Conservation (phyloP, 495 filamentous ascomycete genomes). For the Neurospora cerealis region DNA sequence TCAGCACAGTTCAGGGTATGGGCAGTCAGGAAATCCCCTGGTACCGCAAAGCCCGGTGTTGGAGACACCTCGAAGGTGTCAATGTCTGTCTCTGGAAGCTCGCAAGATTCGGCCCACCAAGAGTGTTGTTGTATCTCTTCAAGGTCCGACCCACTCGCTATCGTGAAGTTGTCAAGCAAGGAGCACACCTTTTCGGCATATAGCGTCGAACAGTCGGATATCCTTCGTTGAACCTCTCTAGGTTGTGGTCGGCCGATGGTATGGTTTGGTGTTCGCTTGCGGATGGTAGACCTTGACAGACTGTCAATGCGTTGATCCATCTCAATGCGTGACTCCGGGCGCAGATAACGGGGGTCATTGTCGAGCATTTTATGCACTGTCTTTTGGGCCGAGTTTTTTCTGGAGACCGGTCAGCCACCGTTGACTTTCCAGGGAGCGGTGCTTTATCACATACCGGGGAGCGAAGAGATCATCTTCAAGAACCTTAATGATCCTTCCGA, state of each 20-base stretch:
- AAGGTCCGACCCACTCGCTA: slow-evolving; percentile 9
- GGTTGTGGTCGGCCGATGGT: neutral
- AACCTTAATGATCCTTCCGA: slow-evolving; percentile 33
- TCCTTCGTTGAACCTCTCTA: slow-evolving; percentile 6
- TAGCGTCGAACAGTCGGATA: slow-evolving; percentile 19
- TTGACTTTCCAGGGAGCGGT: neutral
- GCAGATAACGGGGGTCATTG: slow-evolving; percentile 36
- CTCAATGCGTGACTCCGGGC: slow-evolving; percentile 34
- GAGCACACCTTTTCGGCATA: slow-evolving; percentile 18
- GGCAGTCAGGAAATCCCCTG: slow-evolving; percentile 31
- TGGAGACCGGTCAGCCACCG: slow-evolving; percentile 8
- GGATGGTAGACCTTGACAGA: slow-evolving; percentile 13
- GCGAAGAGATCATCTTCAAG: slow-evolving; percentile 34
- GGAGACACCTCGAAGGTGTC: slow-evolving; percentile 15
- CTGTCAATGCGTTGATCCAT: slow-evolving; percentile 29
- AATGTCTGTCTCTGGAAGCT: neutral
- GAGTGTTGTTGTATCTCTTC: slow-evolving; percentile 1
- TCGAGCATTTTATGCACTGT: slow-evolving; percentile 36
- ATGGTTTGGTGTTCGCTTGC: slow-evolving; percentile 1
- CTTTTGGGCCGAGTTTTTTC: slow-evolving; percentile 40
- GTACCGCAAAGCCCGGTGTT: slow-evolving; percentile 18
- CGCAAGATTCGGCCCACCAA: slow-evolving; percentile 1
- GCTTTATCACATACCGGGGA: slow-evolving; percentile 19
- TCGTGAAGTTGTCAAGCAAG: slow-evolving; percentile 17
- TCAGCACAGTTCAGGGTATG: slow-evolving; percentile 13